Evolutionary conservation across 2,329 filamentous ascomycete species (phyloP), one percentile per base, ranked within the genome.

Genomic region (Neonectria hederae): DNA sequence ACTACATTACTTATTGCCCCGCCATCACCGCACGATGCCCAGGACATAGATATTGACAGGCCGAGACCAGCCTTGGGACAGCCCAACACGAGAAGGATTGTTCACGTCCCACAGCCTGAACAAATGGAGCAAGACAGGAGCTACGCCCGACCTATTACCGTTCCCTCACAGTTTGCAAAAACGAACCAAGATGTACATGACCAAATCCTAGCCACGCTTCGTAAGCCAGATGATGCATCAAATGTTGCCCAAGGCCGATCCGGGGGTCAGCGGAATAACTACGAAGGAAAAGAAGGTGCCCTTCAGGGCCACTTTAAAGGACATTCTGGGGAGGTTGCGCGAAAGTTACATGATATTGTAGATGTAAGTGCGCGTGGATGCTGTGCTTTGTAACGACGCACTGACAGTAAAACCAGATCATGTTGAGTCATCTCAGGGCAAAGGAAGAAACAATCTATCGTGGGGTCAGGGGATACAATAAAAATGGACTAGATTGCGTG

Each of bases 311-410:
- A 26, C 0, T 46, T 40, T 21, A 56, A 54, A 10, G 65, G 35
- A 4, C 63, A 59, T 6, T 46, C 28, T 21, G 52, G 63, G 3
- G 63, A 66, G 24, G 45, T 72, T 43, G 54, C 58, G 24, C 57
- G 58, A 22, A 65, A 65, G 42, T 48, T 76, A 10, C 69, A 76
- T 35, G 62, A 40, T 10, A 45, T 74, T 17, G 66, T 76, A 17
- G 67, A 74, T 45, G 75, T 77, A 65, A 65, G 73, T 32, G n/a
- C 17, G 10, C 24, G 51, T 57, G n/a, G 8, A 2, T 17, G 7
- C 26, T 30, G 2, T 7, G 1, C 43, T 67, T 19, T 48, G 45
- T 6, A 17, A 26, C 24, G 5, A 24, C 17, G 38, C 58, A 54
- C 67, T 72, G 43, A 72, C 40, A 65, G 51, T 69, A 45, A 22